A percentile compares a stretch with the other conserved stretches of the same genome.
Conservation (phyloP, 495 filamentous ascomycete genomes). For the Talaromyces borbonicus region DNA sequence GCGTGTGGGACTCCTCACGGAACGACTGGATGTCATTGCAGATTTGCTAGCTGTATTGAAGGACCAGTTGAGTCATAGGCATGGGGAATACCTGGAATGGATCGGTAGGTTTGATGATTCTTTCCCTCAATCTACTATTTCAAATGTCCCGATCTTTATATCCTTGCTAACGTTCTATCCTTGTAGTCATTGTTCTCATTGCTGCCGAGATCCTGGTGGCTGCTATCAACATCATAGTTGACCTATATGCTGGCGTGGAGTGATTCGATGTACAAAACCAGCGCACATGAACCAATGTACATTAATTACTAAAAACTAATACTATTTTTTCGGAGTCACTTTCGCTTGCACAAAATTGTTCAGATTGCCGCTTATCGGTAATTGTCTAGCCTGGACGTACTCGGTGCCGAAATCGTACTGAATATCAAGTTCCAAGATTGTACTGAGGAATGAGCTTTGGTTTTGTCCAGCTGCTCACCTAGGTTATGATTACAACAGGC, state of each 20-base stretch:
- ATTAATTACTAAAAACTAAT: too few species aligned
- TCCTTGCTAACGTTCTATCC: too few species aligned
- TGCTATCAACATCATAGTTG: slow-evolving; percentile 89
- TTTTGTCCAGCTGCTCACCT: too few species aligned
- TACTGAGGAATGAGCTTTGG: too few species aligned
- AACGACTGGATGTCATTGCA: slow-evolving; percentile 85
- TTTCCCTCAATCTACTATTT: neutral
- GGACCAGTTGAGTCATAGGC: slow-evolving; percentile 92
- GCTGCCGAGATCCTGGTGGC: slow-evolving; percentile 94
- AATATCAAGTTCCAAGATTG: too few species aligned
- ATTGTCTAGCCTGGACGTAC: too few species aligned
- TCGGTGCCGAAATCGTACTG: too few species aligned
- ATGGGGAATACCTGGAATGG: slow-evolving; percentile 93
- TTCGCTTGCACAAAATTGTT: too few species aligned
- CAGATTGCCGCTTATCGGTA: too few species aligned
- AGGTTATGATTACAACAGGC: too few species aligned
- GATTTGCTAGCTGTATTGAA: slow-evolving; percentile 91
- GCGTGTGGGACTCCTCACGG: slow-evolving; percentile 78
- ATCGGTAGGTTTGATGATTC: slow-evolving; percentile 60
- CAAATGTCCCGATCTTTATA: neutral
- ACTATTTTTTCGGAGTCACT: too few species aligned
- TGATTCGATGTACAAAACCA: slow-evolving; percentile 22
- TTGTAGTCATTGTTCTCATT: slow-evolving; percentile 91
- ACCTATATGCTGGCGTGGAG: slow-evolving; percentile 79
- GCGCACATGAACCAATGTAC: neutral